Evolutionary conservation across 305 asterid species (phyloP).

Genomic region (Lippia alba): DNA sequence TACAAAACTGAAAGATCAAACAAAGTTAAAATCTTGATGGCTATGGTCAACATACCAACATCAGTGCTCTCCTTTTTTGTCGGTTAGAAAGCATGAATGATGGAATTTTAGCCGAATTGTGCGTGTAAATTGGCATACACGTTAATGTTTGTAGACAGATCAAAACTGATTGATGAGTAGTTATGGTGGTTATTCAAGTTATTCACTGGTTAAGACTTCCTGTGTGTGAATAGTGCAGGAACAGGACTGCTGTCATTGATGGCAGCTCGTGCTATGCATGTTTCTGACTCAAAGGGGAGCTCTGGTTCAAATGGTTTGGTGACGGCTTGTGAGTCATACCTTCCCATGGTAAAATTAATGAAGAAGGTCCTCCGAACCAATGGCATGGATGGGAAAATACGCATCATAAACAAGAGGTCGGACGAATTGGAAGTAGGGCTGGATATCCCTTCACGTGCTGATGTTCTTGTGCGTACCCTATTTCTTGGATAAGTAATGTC

Average conservation of each 20-base stretch:
- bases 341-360: slow-evolving; percentile 95
- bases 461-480: slow-evolving; percentile 74
- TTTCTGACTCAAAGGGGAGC: slow-evolving; percentile 37
- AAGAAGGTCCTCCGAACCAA: slow-evolving; percentile 78
- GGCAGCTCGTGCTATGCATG: slow-evolving; percentile 88
- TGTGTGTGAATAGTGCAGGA: slow-evolving; percentile 71
- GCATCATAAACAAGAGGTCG: slow-evolving; percentile 81
- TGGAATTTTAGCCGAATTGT: slow-evolving; percentile 13
- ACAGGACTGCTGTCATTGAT: slow-evolving; percentile 93
- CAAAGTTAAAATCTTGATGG: not conserved
- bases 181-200: slow-evolving; percentile 15
- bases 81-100: not conserved
- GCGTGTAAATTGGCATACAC: slow-evolving; percentile 6
- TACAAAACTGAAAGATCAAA: not conserved
- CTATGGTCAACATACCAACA: not conserved
- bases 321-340: slow-evolving; percentile 93
- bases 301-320: slow-evolving; percentile 59
- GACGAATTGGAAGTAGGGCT: slow-evolving; percentile 84
- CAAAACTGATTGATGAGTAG: not conserved
- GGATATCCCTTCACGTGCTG: slow-evolving; percentile 81
- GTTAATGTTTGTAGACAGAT: slow-evolving; percentile 5
- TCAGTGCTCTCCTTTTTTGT: not conserved
- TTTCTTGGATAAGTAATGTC: slow-evolving; percentile 1
- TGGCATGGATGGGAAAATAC: slow-evolving; percentile 66
- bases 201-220: slow-evolving; percentile 1